phyloP scores from a whole-genome alignment of 2,329 filamentous ascomycete genomes.

The Huntiella bhutanensis region DNA sequence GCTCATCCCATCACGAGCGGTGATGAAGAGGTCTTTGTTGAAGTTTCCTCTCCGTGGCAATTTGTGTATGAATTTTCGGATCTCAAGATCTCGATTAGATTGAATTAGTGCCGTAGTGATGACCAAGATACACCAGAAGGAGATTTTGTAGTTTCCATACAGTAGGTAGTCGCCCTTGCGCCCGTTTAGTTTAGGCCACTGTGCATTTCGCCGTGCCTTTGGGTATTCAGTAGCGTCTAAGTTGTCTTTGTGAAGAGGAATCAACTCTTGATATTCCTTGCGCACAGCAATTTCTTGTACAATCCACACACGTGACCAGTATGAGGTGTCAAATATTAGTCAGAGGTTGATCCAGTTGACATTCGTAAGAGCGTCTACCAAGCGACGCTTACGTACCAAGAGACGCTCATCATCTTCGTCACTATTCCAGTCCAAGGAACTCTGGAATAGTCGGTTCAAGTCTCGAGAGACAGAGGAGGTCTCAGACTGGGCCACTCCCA shows the following conservation, averaged over 20 bases:
- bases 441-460: too few species aligned
- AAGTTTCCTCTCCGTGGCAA: too few species aligned
- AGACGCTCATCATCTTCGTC: too few species aligned
- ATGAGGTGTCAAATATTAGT: background rate
- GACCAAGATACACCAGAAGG: background rate
- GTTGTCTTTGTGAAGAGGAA: background rate
- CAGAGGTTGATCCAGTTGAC: background rate
- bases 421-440: too few species aligned
- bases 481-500: too few species aligned
- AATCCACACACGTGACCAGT: background rate
- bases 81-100: too few species aligned
- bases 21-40: too few species aligned
- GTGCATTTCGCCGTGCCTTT: background rate
- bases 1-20: too few species aligned
- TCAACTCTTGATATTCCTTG: background rate
- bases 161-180: background rate
- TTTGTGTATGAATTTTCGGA: too few species aligned
- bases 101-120: too few species aligned
- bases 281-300: background rate
- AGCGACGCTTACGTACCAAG: background rate
- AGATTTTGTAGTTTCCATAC: background rate
- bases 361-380: background rate
- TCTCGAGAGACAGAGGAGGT: too few species aligned
- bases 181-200: background rate
- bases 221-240: background rate